These are phyloP conservation scores for Cyclostephanos invisitatus DNA, from an alignment of 108 stramenopile species.

Conservation along the genomic window DNA sequence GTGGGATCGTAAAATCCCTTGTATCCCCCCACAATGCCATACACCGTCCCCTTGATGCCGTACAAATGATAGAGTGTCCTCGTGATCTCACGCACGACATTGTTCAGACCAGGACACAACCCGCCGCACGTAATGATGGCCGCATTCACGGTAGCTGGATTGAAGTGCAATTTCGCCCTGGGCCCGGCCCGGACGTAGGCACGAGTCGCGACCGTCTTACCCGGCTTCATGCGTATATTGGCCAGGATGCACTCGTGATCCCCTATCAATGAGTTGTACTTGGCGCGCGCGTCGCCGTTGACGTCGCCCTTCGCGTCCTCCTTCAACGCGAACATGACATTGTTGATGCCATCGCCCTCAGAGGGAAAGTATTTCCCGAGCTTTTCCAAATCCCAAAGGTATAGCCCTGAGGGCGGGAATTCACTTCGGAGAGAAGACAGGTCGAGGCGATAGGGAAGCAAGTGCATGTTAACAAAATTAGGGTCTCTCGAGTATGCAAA, in stretches of 20 bases:
- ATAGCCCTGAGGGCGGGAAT: conserved; percentile 57
- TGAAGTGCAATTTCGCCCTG: conserved; percentile 82
- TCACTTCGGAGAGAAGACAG: conserved; percentile 27
- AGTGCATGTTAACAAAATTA: background rate
- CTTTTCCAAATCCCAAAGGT: conserved; percentile 82
- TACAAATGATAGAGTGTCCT: conserved; percentile 77
- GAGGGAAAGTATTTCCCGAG: conserved; percentile 62
- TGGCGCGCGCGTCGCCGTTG: conserved; percentile 27
- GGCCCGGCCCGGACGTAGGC: conserved; percentile 92
- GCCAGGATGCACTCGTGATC: conserved; percentile 84
- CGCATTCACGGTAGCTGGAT: conserved; percentile 86
- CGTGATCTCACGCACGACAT: conserved; percentile 93
- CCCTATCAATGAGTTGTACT: conserved; percentile 85
- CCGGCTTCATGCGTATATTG: conserved; percentile 82
- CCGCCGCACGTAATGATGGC: conserved; percentile 99
- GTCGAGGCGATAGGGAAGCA: background rate
- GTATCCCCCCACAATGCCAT: conserved; percentile 93
- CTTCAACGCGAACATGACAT: conserved; percentile 27
- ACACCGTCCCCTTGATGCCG: conserved; percentile 83
- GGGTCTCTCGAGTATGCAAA: too few relatives aligned
- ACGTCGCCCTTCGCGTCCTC: conserved; percentile 12
- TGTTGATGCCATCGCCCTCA: conserved; percentile 46
- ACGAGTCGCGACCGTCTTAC: conserved; percentile 36
- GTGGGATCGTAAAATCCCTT: conserved; percentile 80
- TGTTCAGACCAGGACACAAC: conserved; percentile 96